Base-by-base conservation (phyloP, 495 filamentous ascomycete genomes). In the Cenococcum geophilum region DNA sequence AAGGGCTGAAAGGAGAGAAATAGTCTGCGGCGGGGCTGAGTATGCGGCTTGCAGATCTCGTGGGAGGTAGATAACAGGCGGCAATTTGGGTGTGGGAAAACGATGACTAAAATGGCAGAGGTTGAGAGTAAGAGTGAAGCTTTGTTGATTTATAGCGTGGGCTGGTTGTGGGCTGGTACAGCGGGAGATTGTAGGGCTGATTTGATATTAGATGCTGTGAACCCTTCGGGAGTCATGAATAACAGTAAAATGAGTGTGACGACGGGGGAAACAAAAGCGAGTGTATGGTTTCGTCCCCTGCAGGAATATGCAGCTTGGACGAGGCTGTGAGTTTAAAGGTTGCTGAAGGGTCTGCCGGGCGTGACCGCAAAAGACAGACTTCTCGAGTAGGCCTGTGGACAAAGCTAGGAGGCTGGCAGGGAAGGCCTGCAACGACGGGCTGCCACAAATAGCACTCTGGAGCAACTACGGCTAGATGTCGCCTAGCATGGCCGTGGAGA, bases 141-240 rank as follows among this genome's bases (percentile, higher is more conserved):
- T 64, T 64, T 59, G 58, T 51, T 61, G 58, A 37, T 64, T 64
- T 62, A 68, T 68, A 59, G 58, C 49, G 49, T 23, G 14, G 40
- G 55, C 40, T 45, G 12, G 40, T 45, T 45, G 14, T 45, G 40
- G 18, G 37, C n/a, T 21, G 20, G 54, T 3, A 42, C 34, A 43
- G 57, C 51, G 53, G 61, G 50, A 59, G 58, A 64, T 64, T 63
- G 49, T 64, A 64, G 65, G 65, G 65, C 65, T 68, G 65, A 64
- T 62, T n/a, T 56, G 40, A 68, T 59, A 57, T 58, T 48, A 55
- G 40, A 16, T 56, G 53, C 25, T 37, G 12, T 34, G n/a, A 22
- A 20, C 37, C 16, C 59, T 59, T 37, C 12, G 63, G 50, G 34
- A 51, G 57, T 37, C 58, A 47, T 58, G 48, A 37, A 58, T 47